Base-by-base conservation (phyloP, 306 rosid species). In the Gastrolobium bilobum region DNA sequence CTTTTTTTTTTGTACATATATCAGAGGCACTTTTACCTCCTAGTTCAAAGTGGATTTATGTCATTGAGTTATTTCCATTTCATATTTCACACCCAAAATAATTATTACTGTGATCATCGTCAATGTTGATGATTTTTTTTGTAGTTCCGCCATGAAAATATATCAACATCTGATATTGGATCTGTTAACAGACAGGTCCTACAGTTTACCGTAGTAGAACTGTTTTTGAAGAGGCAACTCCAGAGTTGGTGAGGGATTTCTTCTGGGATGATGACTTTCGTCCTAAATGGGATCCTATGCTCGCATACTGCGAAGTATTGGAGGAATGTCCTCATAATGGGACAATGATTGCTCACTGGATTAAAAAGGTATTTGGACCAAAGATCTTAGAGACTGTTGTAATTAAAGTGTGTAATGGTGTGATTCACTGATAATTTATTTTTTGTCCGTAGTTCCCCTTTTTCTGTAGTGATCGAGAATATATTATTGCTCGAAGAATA, bases 191-290 rank as follows among this genome's bases (percentile, higher is more conserved):
- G 99, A 80, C 88, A 60, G 94, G 97, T 50, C 91, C 97, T 44
- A 91, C 94, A 71, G 78, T 91, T 78, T 96, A 96, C 85, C 89
- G 96, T 10, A 96, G 94, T 77, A 91, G 86, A 89, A 96, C 97
- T 60, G 88, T 93, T 53, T 96, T 93, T 82, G 98, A 96, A 87
- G 99, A 96, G 74, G 98, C 96, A 52, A 88, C 90, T 35, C 94
- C 96, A 1, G 99, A 96, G 88, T 64, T 96, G 87, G 99, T 96
- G 15, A 90, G 98, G 85, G 99, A 96, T 86, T 96, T 96, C 86
- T 96, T 96, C 78, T 96, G 99, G 99, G 99, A 96, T 79, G 99
- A 96, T 84, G 98, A 96, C 76, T 93, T 91, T 76, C 96, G 99
- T 68, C 90, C 91, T 79, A 90, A 89, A 84, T 96, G 99, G 99